These are phyloP conservation scores for Mortierella sp. DNA, from an alignment of 371 early-diverging fungal species.

Conservation along the genomic window DNA sequence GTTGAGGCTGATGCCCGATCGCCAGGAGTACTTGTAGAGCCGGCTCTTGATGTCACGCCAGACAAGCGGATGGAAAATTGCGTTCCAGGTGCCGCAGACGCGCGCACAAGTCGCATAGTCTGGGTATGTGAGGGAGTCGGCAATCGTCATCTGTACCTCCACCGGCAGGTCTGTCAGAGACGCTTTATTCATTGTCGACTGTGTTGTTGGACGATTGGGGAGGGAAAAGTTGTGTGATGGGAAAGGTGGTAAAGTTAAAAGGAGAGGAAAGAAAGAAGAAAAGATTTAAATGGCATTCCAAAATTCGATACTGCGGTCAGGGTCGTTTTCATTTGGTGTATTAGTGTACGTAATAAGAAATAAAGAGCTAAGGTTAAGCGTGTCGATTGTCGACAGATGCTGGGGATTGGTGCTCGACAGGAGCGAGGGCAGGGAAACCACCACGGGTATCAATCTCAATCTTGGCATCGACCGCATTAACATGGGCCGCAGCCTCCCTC, in stretches of 20 bases:
- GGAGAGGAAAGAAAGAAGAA: neutral
- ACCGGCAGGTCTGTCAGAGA: neutral
- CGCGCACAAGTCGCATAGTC: neutral
- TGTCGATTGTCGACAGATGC: neutral
- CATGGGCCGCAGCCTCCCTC: constrained; percentile 21
- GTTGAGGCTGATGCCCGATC: too few relatives aligned
- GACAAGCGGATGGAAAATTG: neutral
- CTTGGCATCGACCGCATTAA: constrained; percentile 16
- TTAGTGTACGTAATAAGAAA: neutral
- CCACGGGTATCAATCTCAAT: constrained; percentile 19
- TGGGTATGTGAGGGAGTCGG: neutral
- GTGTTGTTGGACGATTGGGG: too few relatives aligned
- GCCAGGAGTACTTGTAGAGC: neutral
- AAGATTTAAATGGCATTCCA: too few relatives aligned
- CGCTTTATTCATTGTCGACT: neutral
- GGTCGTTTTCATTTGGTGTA: too few relatives aligned
- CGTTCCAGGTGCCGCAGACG: neutral
- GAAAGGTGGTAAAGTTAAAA: too few relatives aligned
- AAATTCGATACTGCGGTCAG: too few relatives aligned
- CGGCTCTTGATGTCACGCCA: neutral
- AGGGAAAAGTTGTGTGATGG: too few relatives aligned
- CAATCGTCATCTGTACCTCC: neutral
- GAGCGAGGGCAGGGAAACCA: neutral
- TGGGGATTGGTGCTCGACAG: constrained; percentile 2
- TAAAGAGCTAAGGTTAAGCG: neutral